Conservation (phyloP, 2,329 filamentous ascomycete species). For the Fusarium drepaniforme region DNA sequence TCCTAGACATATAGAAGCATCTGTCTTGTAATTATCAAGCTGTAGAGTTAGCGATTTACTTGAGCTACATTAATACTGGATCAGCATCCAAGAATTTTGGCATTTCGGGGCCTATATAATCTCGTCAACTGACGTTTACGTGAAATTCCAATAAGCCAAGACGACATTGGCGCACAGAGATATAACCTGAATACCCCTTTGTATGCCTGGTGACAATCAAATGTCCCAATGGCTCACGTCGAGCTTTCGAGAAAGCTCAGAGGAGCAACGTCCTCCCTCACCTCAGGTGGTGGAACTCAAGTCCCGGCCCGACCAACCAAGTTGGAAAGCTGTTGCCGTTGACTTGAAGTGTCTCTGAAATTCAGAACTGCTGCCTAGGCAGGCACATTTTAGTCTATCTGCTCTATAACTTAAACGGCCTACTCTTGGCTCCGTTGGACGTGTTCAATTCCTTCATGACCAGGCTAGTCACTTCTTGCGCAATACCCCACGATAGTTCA, state of each 20-base stretch:
- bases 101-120: not conserved
- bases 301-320: too few relatives aligned
- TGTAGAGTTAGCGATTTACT: not conserved
- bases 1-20: not conserved
- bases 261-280: too few relatives aligned
- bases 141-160: too few relatives aligned
- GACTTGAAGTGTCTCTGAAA: accelerated
- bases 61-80: not conserved
- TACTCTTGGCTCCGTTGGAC: not conserved
- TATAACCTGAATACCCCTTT: too few relatives aligned
- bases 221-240: too few relatives aligned
- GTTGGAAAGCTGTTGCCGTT: not conserved
- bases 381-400: not conserved
- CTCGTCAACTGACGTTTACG: too few relatives aligned
- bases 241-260: too few relatives aligned
- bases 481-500: not conserved
- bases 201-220: too few relatives aligned
- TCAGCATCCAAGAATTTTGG: not conserved
- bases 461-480: not conserved
- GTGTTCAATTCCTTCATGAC: not conserved
- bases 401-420: not conserved
- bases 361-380: not conserved
- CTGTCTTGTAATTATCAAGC: not conserved
- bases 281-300: too few relatives aligned
- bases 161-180: too few relatives aligned